A percentile compares a stretch with the other conserved stretches of the same genome.
Conservation (phyloP, 2,329 filamentous ascomycete species). For the Incumbomyces delicatus region DNA sequence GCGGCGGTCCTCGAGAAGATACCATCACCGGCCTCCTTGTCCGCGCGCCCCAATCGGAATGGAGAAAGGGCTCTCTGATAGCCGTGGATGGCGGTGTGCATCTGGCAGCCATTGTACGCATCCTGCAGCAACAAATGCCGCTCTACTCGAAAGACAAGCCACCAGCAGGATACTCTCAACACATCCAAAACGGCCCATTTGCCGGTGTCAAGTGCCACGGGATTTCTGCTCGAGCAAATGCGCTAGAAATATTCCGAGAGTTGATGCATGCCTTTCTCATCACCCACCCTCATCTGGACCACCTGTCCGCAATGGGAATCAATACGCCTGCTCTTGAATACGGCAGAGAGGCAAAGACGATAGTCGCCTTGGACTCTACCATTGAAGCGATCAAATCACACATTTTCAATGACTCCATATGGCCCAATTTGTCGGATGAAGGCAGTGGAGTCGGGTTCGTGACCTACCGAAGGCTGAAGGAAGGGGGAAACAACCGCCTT, state of each 20-base stretch:
- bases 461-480: conserved; percentile 77
- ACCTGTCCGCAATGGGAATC: conserved; percentile 82
- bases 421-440: conserved; percentile 94
- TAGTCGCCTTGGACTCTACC: conserved; percentile 80
- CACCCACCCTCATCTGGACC: conserved; percentile 94
- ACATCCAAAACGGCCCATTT: conserved; percentile 59
- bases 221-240: conserved; percentile 62
- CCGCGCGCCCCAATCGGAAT: conserved; percentile 66
- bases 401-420: conserved; percentile 96
- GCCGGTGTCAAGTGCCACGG: conserved; percentile 63
- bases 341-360: conserved; percentile 64
- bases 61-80: conserved; percentile 72
- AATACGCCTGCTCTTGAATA: conserved; percentile 83
- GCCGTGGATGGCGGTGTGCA: conserved; percentile 93
- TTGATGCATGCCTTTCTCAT: conserved; percentile 84
- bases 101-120: conserved; percentile 70
- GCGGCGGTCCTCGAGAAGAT: conserved; percentile 81
- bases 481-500: conserved; percentile 76
- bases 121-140: conserved; percentile 53
- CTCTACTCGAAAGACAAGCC: conserved; percentile 20
- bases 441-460: conserved; percentile 88
- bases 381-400: conserved; percentile 86
- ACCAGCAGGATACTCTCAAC: conserved; percentile 19
- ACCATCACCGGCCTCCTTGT: conserved; percentile 85
- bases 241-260: conserved; percentile 64